Conservation (phyloP, 305 asterid species). For the Euphrasia arctica region DNA sequence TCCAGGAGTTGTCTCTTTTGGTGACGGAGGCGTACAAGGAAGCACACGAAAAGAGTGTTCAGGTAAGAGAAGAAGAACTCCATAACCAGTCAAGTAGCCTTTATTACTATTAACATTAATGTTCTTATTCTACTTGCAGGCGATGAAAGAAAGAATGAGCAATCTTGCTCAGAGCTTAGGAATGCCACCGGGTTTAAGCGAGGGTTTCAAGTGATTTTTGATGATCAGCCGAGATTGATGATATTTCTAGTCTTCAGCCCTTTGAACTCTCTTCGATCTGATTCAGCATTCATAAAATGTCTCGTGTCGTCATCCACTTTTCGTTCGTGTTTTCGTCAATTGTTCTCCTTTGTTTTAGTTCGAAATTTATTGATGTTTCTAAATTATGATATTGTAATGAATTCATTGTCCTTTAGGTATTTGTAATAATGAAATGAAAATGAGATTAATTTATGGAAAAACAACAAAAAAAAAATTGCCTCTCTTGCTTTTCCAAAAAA, state of each 20-base stretch:
- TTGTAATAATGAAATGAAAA: neutral
- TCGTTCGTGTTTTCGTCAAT: too few relatives aligned
- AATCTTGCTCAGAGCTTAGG: slow-evolving; percentile 95
- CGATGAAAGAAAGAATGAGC: slow-evolving; percentile 93
- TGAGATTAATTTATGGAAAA: neutral
- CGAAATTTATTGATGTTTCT: too few relatives aligned
- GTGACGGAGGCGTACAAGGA: slow-evolving; percentile 91
- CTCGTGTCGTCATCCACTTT: too few relatives aligned
- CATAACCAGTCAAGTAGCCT: slow-evolving; percentile 3
- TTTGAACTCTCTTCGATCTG: neutral
- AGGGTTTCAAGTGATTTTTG: slow-evolving; percentile 40
- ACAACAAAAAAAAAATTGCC: too few relatives aligned
- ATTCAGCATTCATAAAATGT: neutral
- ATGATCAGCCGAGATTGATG: neutral
- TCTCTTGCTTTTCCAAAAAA: too few relatives aligned
- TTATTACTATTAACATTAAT: neutral
- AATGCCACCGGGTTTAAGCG: slow-evolving; percentile 69
- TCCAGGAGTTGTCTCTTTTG: slow-evolving; percentile 77
- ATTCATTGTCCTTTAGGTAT: too few relatives aligned
- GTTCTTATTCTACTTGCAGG: slow-evolving; percentile 37
- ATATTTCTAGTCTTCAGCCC: neutral
- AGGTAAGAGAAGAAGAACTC: slow-evolving; percentile 39
- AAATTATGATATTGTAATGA: too few relatives aligned
- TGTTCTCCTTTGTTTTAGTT: too few relatives aligned
- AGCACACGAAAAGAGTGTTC: slow-evolving; percentile 91